Percentiles rank a stretch among this genome's conserved stretches.
Evolutionary conservation across 2,329 filamentous ascomycete genomes (phyloP).

Genomic region (Cladosporium sp.): DNA sequence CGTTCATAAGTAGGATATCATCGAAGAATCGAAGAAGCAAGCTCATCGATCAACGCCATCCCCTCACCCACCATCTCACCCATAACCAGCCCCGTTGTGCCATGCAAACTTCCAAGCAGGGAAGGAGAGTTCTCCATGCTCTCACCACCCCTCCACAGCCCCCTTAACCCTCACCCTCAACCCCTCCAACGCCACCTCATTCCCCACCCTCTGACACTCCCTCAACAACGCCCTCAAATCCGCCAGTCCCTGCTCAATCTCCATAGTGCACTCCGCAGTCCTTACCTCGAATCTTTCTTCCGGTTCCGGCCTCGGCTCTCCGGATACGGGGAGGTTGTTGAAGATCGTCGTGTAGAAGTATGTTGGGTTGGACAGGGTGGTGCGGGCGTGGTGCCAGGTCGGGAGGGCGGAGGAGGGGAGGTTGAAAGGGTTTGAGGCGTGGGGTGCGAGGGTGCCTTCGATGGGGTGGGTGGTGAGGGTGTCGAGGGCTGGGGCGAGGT

Average conservation of each 20-base stretch:
- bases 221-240: background rate
- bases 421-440: background rate
- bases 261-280: background rate
- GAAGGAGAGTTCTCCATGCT: no score
- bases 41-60: background rate
- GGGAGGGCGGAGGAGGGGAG: background rate
- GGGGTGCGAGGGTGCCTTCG: background rate
- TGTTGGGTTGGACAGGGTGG: background rate
- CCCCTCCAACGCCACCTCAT: background rate
- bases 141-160: background rate
- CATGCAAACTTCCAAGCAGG: background rate
- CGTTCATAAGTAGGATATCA: no score
- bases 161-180: background rate
- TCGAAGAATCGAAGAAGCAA: no score
- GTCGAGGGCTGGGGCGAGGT: background rate
- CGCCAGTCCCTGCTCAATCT: slow-evolving; percentile 9
- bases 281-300: background rate
- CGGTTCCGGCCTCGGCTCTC: background rate
- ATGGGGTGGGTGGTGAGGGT: background rate
- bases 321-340: background rate
- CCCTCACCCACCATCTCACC: background rate
- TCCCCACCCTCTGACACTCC: background rate
- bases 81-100: no score
- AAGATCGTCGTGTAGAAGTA: background rate
- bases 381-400: slow-evolving; percentile 3